phyloP scores from a whole-genome alignment of 257 asterid genomes.

The Primulina eburnea region DNA sequence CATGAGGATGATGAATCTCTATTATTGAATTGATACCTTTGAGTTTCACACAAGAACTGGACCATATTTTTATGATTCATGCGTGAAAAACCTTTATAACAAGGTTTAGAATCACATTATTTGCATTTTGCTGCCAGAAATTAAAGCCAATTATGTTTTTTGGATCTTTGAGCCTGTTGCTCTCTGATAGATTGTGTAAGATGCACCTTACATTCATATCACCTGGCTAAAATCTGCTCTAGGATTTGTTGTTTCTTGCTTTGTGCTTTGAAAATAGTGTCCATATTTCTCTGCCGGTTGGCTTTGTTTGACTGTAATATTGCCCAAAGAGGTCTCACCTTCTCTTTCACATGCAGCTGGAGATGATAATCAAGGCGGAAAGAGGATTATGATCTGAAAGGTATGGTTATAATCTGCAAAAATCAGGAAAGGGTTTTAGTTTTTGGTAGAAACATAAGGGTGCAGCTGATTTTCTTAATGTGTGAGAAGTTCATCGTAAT shows the following conservation, averaged over 20 bases:
- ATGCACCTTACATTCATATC: background rate
- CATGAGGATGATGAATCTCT: too few species aligned
- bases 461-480: conserved; percentile 14
- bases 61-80: background rate
- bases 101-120: background rate
- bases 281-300: background rate
- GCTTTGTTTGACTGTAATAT: background rate
- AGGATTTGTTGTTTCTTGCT: background rate
- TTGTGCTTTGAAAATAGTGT: background rate
- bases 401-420: conserved; percentile 15
- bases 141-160: background rate
- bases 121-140: background rate
- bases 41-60: background rate
- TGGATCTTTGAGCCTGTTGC: background rate
- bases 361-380: conserved; percentile 37
- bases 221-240: background rate
- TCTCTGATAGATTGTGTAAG: background rate
- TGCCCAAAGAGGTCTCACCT: background rate
- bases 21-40: too few species aligned
- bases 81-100: background rate
- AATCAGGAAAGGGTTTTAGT: background rate
- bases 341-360: conserved; percentile 36
- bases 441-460: conserved; percentile 13
- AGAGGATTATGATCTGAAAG: conserved; percentile 43
- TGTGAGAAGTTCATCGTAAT: conserved; percentile 6